Evolutionary conservation across 768 basidiomycete genomes (phyloP).

Genomic region (Nidularia pulvinata): DNA sequence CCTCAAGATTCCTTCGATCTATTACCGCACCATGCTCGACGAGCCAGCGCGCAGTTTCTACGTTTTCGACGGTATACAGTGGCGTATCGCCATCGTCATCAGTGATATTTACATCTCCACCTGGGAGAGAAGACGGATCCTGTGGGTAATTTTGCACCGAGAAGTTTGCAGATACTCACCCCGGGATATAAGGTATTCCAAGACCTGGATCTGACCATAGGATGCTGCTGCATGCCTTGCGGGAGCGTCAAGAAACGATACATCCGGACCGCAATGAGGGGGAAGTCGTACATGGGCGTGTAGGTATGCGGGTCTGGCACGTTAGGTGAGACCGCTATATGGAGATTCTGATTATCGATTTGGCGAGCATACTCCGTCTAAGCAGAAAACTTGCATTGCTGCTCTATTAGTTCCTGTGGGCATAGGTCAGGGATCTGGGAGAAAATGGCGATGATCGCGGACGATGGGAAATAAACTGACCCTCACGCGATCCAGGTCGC

Average conservation of each 20-base stretch:
- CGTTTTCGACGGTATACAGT: slow-evolving; percentile 84
- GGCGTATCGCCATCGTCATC: slow-evolving; percentile 93
- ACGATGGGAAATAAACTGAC: slow-evolving; percentile 33
- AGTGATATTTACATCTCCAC: slow-evolving; percentile 85
- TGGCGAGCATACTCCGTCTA: slow-evolving; percentile 14
- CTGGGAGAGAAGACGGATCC: slow-evolving; percentile 27
- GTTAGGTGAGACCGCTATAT: slow-evolving; percentile 66
- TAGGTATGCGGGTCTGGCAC: slow-evolving; percentile 72
- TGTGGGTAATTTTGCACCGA: slow-evolving; percentile 5
- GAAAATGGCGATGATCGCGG: slow-evolving; percentile 1
- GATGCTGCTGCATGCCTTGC: slow-evolving; percentile 92
- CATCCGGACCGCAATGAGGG: slow-evolving; percentile 7
- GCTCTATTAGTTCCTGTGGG: slow-evolving; percentile 58
- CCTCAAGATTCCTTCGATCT: slow-evolving; percentile 65
- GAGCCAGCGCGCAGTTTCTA: slow-evolving; percentile 77
- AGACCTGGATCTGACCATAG: slow-evolving; percentile 76
- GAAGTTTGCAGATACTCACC: slow-evolving; percentile 34
- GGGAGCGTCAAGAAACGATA: slow-evolving; percentile 9
- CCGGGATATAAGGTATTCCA: slow-evolving; percentile 76
- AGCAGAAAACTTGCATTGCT: slow-evolving; percentile 41
- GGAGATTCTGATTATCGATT: slow-evolving; percentile 27
- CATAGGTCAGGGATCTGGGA: slow-evolving; percentile 5
- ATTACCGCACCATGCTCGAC: slow-evolving; percentile 75
- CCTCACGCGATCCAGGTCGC: slow-evolving; percentile 75
- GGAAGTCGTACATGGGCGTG: slow-evolving; percentile 67